Evolutionary conservation across 345 rosid genomes (phyloP).

Genomic region (Syzygium aromaticum): DNA sequence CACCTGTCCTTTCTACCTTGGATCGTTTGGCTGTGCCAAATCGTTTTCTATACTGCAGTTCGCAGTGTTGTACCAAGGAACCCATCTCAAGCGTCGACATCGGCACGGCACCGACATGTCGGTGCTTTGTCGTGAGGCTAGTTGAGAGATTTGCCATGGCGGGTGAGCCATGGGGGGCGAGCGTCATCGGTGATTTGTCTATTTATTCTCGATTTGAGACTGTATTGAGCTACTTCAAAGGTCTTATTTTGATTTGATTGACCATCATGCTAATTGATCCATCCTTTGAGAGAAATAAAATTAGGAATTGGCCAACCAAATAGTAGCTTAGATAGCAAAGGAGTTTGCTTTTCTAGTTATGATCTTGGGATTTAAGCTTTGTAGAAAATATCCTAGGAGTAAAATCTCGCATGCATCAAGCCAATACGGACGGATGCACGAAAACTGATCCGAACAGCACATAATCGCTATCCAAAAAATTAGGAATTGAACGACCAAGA

Average conservation of each 20-base stretch:
- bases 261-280: background rate
- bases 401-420: background rate
- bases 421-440: background rate
- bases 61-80: background rate
- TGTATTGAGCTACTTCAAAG: background rate
- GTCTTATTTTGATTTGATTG: background rate
- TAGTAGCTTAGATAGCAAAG: background rate
- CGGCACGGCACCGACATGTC: background rate
- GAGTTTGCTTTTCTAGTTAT: background rate
- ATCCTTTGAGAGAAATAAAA: background rate
- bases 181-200: background rate
- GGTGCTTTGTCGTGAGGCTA: background rate
- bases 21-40: background rate
- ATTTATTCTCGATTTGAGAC: background rate
- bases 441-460: accelerated
- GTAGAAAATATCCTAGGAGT: background rate
- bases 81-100: background rate
- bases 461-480: no score
- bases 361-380: background rate
- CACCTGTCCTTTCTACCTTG: background rate
- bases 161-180: background rate
- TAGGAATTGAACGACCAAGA: background rate
- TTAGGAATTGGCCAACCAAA: background rate
- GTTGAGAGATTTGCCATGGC: background rate
- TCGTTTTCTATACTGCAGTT: accelerated